phyloP scores from a whole-genome alignment of 2,329 filamentous ascomycete genomes.

The Neurospora sp. region DNA sequence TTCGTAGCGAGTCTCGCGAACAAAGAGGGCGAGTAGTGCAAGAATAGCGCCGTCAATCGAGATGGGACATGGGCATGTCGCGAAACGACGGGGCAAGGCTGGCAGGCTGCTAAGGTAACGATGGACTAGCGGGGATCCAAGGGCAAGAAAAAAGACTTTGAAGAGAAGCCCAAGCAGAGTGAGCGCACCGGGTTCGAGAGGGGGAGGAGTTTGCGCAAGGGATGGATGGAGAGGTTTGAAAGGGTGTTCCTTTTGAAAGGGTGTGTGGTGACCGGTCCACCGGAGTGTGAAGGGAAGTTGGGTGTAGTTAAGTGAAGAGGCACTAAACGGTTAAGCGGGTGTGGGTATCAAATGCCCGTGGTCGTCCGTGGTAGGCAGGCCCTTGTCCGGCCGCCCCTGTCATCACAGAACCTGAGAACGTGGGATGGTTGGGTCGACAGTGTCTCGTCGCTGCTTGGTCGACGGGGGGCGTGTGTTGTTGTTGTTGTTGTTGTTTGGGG shows the following conservation, averaged over 20 bases:
- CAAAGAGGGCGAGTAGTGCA: neutral
- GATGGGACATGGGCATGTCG: conserved; percentile 6
- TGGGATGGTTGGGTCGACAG: conserved; percentile 16
- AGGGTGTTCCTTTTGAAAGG: neutral
- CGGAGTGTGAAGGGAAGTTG: conserved; percentile 18
- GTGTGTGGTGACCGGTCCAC: conserved; percentile 21
- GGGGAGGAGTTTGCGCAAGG: conserved; percentile 7
- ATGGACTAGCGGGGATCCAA: neutral
- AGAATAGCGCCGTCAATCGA: conserved; percentile 1
- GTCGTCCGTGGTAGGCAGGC: conserved; percentile 2
- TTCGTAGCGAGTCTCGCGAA: neutral
- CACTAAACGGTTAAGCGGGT: conserved; percentile 9
- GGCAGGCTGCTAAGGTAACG: conserved; percentile 5
- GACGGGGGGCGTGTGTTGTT: conserved; percentile 12
- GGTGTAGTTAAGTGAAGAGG: conserved; percentile 8
- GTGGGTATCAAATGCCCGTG: conserved; percentile 12
- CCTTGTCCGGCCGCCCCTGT: conserved; percentile 7
- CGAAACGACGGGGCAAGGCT: conserved; percentile 3
- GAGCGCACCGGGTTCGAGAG: conserved; percentile 1
- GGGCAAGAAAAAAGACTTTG: conserved; percentile 2
- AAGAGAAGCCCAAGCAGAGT: conserved; percentile 3
- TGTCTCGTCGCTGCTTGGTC: conserved; percentile 10
- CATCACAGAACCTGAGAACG: conserved; percentile 10
- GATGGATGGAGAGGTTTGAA: conserved; percentile 18
- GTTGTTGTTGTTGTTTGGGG: conserved; percentile 4